Conservation (phyloP, 1,139 yeast genomes). For the Debaryomyces nepalensis region DNA sequence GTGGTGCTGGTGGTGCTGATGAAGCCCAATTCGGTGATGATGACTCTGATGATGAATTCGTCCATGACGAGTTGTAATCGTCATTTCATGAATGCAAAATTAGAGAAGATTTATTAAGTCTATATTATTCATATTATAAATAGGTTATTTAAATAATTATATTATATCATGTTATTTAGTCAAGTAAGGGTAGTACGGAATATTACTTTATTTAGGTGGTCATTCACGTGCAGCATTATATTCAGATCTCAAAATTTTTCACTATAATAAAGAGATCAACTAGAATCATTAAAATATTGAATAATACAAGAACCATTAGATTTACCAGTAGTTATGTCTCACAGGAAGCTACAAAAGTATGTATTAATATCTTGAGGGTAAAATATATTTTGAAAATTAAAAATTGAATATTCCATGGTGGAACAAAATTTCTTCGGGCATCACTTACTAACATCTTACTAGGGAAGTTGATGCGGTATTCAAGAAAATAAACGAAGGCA, state of each 20-base stretch:
- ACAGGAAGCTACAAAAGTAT: slow-evolving; percentile 54
- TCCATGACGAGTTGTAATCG: slow-evolving; percentile 54
- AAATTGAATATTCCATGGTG: background rate
- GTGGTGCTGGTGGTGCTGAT: slow-evolving; percentile 54
- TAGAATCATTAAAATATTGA: slow-evolving; percentile 3
- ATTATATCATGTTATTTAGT: background rate
- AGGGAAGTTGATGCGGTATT: slow-evolving; percentile 92
- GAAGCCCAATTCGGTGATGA: slow-evolving; percentile 55
- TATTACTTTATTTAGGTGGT: background rate
- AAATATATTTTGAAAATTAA: background rate
- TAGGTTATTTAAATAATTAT: slow-evolving; percentile 2
- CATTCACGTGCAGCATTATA: slow-evolving; percentile 10
- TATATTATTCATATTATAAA: slow-evolving; percentile 3
- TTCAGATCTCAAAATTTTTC: slow-evolving; percentile 10
- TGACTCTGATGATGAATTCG: slow-evolving; percentile 69
- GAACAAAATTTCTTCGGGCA: background rate
- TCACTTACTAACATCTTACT: slow-evolving; percentile 23
- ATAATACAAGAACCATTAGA: slow-evolving; percentile 1
- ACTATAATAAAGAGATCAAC: slow-evolving; percentile 9
- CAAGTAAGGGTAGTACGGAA: background rate
- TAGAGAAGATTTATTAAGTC: background rate
- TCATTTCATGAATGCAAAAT: background rate
- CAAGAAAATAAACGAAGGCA: slow-evolving; percentile 94
- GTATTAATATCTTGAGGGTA: slow-evolving; percentile 20
- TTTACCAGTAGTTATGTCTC: slow-evolving; percentile 32